Evolutionary conservation across 306 rosid genomes (phyloP), one percentile per base, ranked within the genome.

Genomic region (Cucurbita moschata): DNA sequence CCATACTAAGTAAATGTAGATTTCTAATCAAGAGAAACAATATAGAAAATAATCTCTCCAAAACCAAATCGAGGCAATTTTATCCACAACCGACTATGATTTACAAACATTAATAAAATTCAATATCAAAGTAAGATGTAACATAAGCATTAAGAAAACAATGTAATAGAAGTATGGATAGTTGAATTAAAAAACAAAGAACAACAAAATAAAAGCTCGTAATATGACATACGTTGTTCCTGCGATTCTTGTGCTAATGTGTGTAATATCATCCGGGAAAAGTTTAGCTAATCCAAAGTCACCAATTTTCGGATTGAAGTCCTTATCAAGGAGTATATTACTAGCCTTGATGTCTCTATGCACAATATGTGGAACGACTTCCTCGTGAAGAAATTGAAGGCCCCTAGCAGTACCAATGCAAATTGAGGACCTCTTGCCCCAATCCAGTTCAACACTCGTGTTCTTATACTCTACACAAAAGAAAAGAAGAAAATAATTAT

Each of bases 271-370:
- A 75, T 95, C 92, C 10, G 99, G 99, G 80, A 95, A 95, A 77
- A 95, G 86, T 81, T 89, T 95, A 49, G 99, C 99, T 88, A 95
- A 78, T 60, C 97, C 99, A 73, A 95, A 95, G 84, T 95, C 99
- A 21, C 99, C 99, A 35, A 95, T 91, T 82, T 95, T 95, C 2
- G 99, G 92, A 76, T 84, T 88, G 8, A 84, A 84, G 72, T 91
- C 84, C 30, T 37, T 66, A 76, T 89, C 99, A 47, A 95, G 91
- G 73, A 95, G 94, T 78, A 95, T 79, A 52, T 91, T 95, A 76
- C 97, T 95, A 44, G 99, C 97, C 86, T 91, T 95, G 77, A 95
- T 91, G 81, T 95, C 99, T 82, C 99, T 83, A 63, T 95, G 99
- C 79, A 95, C 97, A 83, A 91, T 89, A 76, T 70, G 97, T 4